These are phyloP conservation scores for Teratosphaeria gauchensis DNA, from an alignment of 2,329 filamentous ascomycete species.

Conservation along the genomic window DNA sequence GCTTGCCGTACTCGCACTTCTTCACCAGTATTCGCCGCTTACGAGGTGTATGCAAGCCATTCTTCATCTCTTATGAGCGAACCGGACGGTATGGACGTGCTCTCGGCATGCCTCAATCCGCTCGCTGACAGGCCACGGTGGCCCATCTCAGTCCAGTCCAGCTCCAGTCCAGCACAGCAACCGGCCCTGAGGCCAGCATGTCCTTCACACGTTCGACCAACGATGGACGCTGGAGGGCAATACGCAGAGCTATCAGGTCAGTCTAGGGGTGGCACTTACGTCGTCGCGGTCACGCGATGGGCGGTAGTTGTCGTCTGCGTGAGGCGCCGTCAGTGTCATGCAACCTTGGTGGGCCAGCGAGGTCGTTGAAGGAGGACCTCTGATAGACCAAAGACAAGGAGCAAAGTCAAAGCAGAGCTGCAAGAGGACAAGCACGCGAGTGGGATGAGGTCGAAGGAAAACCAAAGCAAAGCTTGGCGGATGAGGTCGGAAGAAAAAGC, in stretches of 20 bases:
- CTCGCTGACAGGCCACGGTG: neutral
- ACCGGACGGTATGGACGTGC: neutral
- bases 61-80: neutral
- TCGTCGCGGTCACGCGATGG: conserved; percentile 11
- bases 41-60: neutral
- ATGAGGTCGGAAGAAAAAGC: neutral
- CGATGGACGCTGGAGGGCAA: neutral
- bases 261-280: conserved; percentile 3
- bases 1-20: neutral
- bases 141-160: neutral
- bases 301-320: conserved; percentile 13
- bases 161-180: neutral
- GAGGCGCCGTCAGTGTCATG: conserved; percentile 3
- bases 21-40: neutral
- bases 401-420: neutral
- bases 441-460: neutral
- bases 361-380: neutral
- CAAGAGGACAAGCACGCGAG: neutral
- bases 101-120: neutral
- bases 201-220: neutral
- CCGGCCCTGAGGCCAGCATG: neutral
- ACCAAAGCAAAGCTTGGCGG: neutral
- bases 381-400: neutral
- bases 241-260: neutral
- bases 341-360: neutral